phyloP scores from a whole-genome alignment of 805 yeast genomes.

The Ogataea parapolymorpha region DNA sequence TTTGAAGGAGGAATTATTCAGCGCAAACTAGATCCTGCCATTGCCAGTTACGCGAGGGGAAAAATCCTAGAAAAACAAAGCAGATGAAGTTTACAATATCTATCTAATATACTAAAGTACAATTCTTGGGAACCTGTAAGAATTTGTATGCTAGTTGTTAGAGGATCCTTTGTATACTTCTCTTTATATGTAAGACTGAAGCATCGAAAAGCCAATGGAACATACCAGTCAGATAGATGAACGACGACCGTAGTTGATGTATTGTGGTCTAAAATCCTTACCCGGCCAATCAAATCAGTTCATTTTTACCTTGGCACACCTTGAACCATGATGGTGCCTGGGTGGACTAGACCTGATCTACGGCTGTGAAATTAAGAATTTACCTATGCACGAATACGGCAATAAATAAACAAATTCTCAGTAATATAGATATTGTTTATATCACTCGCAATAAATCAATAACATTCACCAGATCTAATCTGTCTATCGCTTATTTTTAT shows the following conservation, averaged over 20 bases:
- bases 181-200: slow-evolving; percentile 5
- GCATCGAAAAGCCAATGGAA: background rate
- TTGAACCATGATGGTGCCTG: background rate
- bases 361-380: background rate
- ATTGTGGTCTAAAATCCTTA: background rate
- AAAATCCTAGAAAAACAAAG: slow-evolving; percentile 1
- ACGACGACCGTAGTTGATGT: too few relatives aligned
- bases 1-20: slow-evolving; percentile 83
- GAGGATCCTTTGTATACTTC: slow-evolving; percentile 5
- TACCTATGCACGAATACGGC: slow-evolving; percentile 4
- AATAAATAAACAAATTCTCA: slow-evolving; percentile 4
- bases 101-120: slow-evolving; percentile 9
- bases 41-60: slow-evolving; percentile 3
- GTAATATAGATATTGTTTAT: slow-evolving; percentile 6
- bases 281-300: slow-evolving; percentile 4
- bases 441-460: slow-evolving; percentile 4
- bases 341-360: too few relatives aligned
- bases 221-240: background rate
- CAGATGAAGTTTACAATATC: slow-evolving; percentile 12
- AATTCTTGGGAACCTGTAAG: slow-evolving; percentile 3
- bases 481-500: background rate
- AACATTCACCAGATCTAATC: background rate
- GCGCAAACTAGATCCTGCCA: slow-evolving; percentile 16
- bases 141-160: slow-evolving; percentile 1
- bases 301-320: slow-evolving; percentile 1